A percentile compares a stretch with the other conserved stretches of the same genome.
phyloP scores from a whole-genome alignment of 1,139 yeast species.

The Debaryomyces coudertii region DNA sequence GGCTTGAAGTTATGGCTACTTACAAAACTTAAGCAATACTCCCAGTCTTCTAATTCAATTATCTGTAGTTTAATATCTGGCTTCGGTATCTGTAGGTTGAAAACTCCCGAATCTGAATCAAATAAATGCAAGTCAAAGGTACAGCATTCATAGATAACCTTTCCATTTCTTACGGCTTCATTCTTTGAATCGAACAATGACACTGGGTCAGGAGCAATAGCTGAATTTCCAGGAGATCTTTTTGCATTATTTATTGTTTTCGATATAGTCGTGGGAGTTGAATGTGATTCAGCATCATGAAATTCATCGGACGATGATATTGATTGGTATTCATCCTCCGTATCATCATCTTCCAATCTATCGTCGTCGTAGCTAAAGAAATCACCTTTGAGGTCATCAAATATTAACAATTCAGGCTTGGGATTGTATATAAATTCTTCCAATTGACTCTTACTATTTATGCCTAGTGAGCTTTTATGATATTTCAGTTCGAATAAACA shows the following conservation, averaged over 20 bases:
- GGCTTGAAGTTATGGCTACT: slow-evolving; percentile 16
- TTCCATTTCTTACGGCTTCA: background rate
- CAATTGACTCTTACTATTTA: slow-evolving; percentile 47
- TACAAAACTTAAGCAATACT: slow-evolving; percentile 53
- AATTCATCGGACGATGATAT: slow-evolving; percentile 18
- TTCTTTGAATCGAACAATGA: background rate
- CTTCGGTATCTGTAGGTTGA: slow-evolving; percentile 42
- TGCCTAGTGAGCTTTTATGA: slow-evolving; percentile 53
- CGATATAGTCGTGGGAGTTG: background rate
- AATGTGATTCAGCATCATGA: slow-evolving; percentile 19
- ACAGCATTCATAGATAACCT: slow-evolving; percentile 16
- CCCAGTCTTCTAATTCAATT: slow-evolving; percentile 53
- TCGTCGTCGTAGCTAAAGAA: slow-evolving; percentile 15
- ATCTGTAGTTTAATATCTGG: slow-evolving; percentile 31
- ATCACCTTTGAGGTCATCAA: slow-evolving; percentile 25
- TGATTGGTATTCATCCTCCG: slow-evolving; percentile 14
- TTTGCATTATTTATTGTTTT: slow-evolving; percentile 9
- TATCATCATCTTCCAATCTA: slow-evolving; percentile 16
- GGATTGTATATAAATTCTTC: slow-evolving; percentile 56
- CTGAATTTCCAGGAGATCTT: background rate
- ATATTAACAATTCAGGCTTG: slow-evolving; percentile 24
- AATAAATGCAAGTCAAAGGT: slow-evolving; percentile 49
- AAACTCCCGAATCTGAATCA: slow-evolving; percentile 56
- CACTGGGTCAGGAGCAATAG: background rate
- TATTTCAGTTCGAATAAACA: slow-evolving; percentile 82